These are phyloP conservation scores for Diplocarpon mali DNA, from an alignment of 2,329 filamentous ascomycete genomes.

Conservation along the genomic window DNA sequence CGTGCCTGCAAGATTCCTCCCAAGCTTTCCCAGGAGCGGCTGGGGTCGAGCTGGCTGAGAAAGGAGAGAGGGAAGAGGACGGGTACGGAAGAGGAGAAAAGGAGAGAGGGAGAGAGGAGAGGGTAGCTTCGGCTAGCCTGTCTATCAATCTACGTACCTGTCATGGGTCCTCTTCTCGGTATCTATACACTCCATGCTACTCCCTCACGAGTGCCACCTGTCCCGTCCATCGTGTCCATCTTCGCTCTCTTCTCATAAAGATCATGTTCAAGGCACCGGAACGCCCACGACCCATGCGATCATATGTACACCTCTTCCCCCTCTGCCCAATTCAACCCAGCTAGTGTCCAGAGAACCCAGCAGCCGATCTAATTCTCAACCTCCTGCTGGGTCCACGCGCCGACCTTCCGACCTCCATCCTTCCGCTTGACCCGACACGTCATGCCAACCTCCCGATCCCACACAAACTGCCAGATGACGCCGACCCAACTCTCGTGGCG, in stretches of 20 bases:
- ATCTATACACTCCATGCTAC: no score
- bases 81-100: no score
- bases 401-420: slow-evolving; percentile 56
- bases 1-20: no score
- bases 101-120: no score
- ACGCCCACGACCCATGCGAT: background rate
- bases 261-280: background rate
- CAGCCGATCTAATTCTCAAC: slow-evolving; percentile 41
- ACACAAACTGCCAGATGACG: slow-evolving; percentile 92
- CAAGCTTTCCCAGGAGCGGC: no score
- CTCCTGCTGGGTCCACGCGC: slow-evolving; percentile 59
- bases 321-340: background rate
- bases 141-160: no score
- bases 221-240: background rate
- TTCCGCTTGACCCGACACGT: slow-evolving; percentile 89
- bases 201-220: no score
- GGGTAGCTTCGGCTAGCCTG: no score
- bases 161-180: no score
- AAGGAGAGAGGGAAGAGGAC: no score
- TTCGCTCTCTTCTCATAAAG: background rate
- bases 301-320: slow-evolving; percentile 1
- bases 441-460: slow-evolving; percentile 79
- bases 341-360: background rate
- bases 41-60: no score
- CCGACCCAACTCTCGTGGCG: slow-evolving; percentile 82